phyloP scores from a whole-genome alignment of 2,329 filamentous ascomycete species.

The Lizonia empirigonia region DNA sequence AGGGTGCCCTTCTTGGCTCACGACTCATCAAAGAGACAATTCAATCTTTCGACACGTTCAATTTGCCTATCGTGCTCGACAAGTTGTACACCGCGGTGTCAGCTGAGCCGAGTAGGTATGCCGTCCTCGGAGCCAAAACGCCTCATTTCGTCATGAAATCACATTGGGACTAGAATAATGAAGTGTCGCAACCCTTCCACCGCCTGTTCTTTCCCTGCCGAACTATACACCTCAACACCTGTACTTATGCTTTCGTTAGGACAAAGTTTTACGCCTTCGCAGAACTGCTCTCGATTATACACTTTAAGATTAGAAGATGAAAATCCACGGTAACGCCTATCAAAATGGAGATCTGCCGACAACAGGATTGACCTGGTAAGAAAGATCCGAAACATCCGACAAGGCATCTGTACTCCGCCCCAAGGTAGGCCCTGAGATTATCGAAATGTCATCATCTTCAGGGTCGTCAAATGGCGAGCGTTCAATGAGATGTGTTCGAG shows the following conservation, averaged over 20 bases:
- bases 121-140: constrained; percentile 14
- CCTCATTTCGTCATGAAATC: constrained; percentile 26
- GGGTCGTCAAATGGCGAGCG: constrained; percentile 46
- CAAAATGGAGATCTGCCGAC: constrained; percentile 22
- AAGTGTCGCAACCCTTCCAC: constrained; percentile 10
- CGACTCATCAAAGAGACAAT: constrained; percentile 8
- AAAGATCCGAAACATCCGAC: constrained; percentile 42
- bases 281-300: constrained; percentile 1
- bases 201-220: constrained; percentile 1
- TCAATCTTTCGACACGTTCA: not conserved
- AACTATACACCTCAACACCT: constrained; percentile 2
- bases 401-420: constrained; percentile 28
- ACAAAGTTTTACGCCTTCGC: not conserved
- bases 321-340: not conserved
- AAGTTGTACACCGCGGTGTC: constrained; percentile 6
- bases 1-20: constrained; percentile 3
- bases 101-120: constrained; percentile 21
- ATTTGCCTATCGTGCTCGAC: not conserved
- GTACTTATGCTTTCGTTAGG: not conserved
- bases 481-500: constrained; percentile 32
- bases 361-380: constrained; percentile 40
- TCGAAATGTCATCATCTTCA: constrained; percentile 36
- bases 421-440: constrained; percentile 31
- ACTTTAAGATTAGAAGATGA: not conserved
- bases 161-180: constrained; percentile 8